Evolutionary conservation across 768 basidiomycete species (phyloP), one percentile per base, ranked within the genome.

Genomic region (Rickenella mellea): DNA sequence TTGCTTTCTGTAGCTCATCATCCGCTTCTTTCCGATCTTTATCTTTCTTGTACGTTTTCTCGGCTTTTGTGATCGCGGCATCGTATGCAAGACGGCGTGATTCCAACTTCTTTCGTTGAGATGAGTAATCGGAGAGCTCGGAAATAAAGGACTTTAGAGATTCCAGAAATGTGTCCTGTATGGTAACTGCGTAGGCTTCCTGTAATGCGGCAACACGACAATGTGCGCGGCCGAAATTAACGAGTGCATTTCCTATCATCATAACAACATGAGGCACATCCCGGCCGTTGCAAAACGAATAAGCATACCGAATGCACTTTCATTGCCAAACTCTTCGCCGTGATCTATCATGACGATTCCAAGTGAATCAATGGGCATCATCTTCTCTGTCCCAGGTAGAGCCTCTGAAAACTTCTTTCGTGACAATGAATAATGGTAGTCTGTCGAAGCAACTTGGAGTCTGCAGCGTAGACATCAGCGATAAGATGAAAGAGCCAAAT

Each of bases 321-420:
- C 81, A 1, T 76, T 72, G n/a, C 76, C 75, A 54, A 85, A 80
- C 53, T 89, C 77, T 49, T 87, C 84, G 11, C 89, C 89, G 53
- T 89, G 84, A 20, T 73, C 67, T 43, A 89, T 81, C 89, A 92
- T 90, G 35, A 88, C 83, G 41, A 88, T 70, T 1, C 90, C 90
- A 8, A 94, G 66, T 22, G 78, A 74, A 49, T 92, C 89, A 22
- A 88, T 66, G 0, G 83, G 75, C 9, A 88, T 61, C 27, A 86
- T 68, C 56, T 92, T 89, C 46, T 83, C 83, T 5, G 57, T 46
- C 0, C 66, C 63, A 43, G 78, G 76, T 2, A 78, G 61, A 1
- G 70, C 74, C 20, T 73, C 72, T n/a, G 70, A 76, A 17, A 78
- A 68, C 54, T 81, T 83, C 64, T 80, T 85, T 69, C 89, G 89